Base-by-base conservation (phyloP, 1,139 yeast species). In the Scheffersomyces parashehatae region DNA sequence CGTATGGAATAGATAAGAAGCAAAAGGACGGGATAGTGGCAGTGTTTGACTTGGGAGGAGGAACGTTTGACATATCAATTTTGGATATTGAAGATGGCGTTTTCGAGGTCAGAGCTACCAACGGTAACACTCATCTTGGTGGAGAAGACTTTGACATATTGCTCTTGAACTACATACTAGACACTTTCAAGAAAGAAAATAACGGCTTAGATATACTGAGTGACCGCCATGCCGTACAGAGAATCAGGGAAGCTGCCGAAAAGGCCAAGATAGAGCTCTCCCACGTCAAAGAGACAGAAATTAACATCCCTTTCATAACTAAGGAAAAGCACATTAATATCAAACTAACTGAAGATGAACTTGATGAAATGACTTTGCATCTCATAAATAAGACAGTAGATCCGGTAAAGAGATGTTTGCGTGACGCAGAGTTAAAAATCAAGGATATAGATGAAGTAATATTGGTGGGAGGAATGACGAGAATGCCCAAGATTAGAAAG, bases 11-110 rank as follows among this genome's bases (percentile, higher is more conserved):
- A 39, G 79, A 81, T 53, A 70, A 76, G 55, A 60, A 55, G 32
- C 66, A 68, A 39, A 74, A 77, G 39, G 83, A 81, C 57, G 90
- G 90, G 7, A 61, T 70, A 20, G 77, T 86, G 35, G 93, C 93
- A 0, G 95, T 86, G 10, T 86, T 82, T 60, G 95, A 86, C 66
- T 70, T 86, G 42, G 95, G 95, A 46, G 95, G 95, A 24, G 95
- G 95, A 29, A 86, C 95, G 1, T 86, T 86, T 68, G 95, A 86
- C 62, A 84, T 86, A 28, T 85, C 93, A 1, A 81, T 86, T 39
- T 68, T 86, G 51, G 93, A 86, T 58, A 85, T 86, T 40, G 93
- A 85, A 53, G 86, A 82, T 55, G 91, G 91, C 12, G 90, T 86
- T 3, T 86, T 86, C 65, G 93, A 86, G 62, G 95, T 86, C 2